These are phyloP conservation scores for Eimeria falciformis DNA, from an alignment of 169 alveolate species.

Conservation along the genomic window DNA sequence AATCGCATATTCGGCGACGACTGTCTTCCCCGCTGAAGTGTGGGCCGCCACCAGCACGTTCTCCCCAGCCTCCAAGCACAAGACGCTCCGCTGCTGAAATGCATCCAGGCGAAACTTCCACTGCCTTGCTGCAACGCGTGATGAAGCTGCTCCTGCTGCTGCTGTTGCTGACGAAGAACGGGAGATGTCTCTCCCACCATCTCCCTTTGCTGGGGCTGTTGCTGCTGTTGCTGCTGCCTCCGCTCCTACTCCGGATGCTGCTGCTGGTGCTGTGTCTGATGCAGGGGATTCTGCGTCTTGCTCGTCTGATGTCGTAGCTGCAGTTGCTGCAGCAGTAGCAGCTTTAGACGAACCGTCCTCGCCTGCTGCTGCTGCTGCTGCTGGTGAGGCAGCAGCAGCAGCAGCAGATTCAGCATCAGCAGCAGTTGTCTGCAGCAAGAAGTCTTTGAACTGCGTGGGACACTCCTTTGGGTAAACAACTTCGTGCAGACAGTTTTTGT, in stretches of 20 bases:
- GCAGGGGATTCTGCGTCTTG: neutral
- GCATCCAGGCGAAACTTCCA: slow-evolving; percentile 96
- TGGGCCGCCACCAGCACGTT: slow-evolving; percentile 99
- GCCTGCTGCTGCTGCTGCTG: neutral
- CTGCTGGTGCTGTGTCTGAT: neutral
- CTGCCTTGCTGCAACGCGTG: slow-evolving; percentile 89
- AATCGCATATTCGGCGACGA: slow-evolving; percentile 99
- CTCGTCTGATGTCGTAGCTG: neutral
- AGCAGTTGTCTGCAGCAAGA: neutral
- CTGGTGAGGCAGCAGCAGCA: neutral
- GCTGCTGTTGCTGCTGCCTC: slow-evolving; percentile 3
- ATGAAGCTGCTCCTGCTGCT: neutral
- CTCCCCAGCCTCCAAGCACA: slow-evolving; percentile 96
- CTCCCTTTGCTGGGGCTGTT: neutral
- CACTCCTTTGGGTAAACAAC: neutral
- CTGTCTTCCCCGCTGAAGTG: slow-evolving; percentile 99
- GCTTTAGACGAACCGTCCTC: no score
- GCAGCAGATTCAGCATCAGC: neutral
- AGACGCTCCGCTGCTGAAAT: slow-evolving; percentile 96
- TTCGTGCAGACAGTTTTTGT: slow-evolving; percentile 26
- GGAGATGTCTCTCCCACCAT: neutral
- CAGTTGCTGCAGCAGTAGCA: slow-evolving; percentile 5
- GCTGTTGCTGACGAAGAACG: neutral
- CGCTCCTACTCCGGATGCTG: neutral
- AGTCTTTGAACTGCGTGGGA: neutral